Evolutionary conservation across 2,329 filamentous ascomycete genomes (phyloP), one percentile per base, ranked within the genome.

Genomic region (Fusarium sp.): DNA sequence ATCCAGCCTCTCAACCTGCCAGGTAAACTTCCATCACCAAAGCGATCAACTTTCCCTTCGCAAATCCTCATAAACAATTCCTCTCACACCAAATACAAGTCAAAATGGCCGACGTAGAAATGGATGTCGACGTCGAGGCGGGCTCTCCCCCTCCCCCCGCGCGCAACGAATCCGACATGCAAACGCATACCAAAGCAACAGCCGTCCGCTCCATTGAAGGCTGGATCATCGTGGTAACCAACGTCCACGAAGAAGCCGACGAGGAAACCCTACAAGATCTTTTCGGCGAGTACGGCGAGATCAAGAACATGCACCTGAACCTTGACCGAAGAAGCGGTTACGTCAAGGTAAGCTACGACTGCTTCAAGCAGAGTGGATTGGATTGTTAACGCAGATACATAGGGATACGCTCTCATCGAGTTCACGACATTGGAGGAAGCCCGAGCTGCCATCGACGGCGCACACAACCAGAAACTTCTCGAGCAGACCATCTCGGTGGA

Each of bases 371-470:
- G 16, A 49, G 54, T 10, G 27, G 16, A 49, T 45, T 9, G 16
- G 20, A 22, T 30, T 55, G 45, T 56, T 65, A 34, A 66, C 34
- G 3, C 34, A 1, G 29, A 41, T n/a, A n/a, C n/a, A n/a, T 66
- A 95, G 92, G 93, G 93, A 71, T 96, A 96, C 81, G 92, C 91
- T 30, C 82, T 96, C 73, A 94, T 96, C 79, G 93, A 96, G 79
- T 96, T 94, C 80, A 85, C 92, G 2, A 95, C 92, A 1, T 84
- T 94, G 42, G 86, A 90, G 69, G 93, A 96, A 79, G 93, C 93
- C 16, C 88, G 91, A 69, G 91, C 91, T n/a, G 93, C 93, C 46
- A 93, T 96, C 76, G 90, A 94, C 78, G 91, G 90, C 74, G 91
- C 91, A n/a, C 88, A 96, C 79, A 85, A 89, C 68, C 89, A 90